Evolutionary conservation across 2,329 filamentous ascomycete species (phyloP).

Genomic region (Grosmannia penicillata): DNA sequence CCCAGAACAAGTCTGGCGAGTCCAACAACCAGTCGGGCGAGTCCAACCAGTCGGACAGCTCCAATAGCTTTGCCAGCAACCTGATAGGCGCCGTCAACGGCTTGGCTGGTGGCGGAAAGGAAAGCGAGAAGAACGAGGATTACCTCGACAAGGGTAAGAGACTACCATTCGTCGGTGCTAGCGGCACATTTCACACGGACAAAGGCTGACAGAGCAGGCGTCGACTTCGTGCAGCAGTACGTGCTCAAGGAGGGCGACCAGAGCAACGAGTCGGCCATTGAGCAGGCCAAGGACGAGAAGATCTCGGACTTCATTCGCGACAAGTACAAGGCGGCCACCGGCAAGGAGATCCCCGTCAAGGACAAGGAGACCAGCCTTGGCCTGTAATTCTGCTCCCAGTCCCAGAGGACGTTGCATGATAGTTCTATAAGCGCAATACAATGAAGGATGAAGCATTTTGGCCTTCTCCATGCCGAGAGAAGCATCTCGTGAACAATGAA

Average conservation of each 20-base stretch:
- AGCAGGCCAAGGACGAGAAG: constrained; percentile 74
- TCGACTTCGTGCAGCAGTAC: constrained; percentile 68
- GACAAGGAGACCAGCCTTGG: constrained; percentile 43
- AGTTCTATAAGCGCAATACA: too few species aligned
- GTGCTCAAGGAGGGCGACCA: constrained; percentile 56
- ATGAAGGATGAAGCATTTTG: too few species aligned
- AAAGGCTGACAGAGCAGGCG: constrained; percentile 29
- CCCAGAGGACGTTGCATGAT: neutral
- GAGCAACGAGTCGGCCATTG: constrained; percentile 55
- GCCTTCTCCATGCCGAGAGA: too few species aligned
- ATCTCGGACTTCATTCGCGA: constrained; percentile 58
- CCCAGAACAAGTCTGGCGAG: constrained; percentile 14
- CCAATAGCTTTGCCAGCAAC: constrained; percentile 33
- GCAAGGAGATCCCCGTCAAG: constrained; percentile 52
- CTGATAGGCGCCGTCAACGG: constrained; percentile 57
- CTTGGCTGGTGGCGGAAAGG: constrained; percentile 54
- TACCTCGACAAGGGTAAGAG: constrained; percentile 60
- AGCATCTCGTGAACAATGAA: too few species aligned
- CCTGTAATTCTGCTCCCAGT: too few species aligned
- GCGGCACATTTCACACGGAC: too few species aligned
- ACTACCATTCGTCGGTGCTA: too few species aligned
- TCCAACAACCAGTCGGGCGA: constrained; percentile 13
- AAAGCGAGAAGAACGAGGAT: constrained; percentile 74
- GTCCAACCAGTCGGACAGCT: constrained; percentile 10
- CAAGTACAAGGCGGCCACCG: constrained; percentile 55